phyloP scores from a whole-genome alignment of 1,284 basidiomycete genomes.

The Sphaerobolus stellatus region DNA sequence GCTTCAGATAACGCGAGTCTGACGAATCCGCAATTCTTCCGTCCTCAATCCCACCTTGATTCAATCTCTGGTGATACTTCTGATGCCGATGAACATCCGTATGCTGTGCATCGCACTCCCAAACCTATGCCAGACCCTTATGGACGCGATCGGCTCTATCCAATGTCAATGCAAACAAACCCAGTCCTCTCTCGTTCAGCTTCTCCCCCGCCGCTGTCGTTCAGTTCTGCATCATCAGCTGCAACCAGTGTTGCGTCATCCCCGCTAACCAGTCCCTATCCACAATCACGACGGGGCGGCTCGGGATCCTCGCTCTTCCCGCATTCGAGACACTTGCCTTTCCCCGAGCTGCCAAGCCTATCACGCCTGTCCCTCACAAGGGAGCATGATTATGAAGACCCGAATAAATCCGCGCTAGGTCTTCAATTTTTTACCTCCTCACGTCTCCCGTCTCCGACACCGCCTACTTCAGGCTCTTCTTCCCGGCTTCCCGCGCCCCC shows the following conservation, averaged over 20 bases:
- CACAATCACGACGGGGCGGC: too few relatives aligned
- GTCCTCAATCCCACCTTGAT: conserved; percentile 3
- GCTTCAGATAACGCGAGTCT: not conserved
- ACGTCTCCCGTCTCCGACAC: not conserved
- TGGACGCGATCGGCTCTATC: too few relatives aligned
- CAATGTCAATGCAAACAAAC: too few relatives aligned
- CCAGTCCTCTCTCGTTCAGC: not conserved
- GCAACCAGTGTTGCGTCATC: conserved; percentile 4
- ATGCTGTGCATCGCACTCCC: not conserved
- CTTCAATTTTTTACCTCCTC: conserved; percentile 3
- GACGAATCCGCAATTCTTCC: conserved; percentile 8
- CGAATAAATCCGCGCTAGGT: conserved; percentile 4
- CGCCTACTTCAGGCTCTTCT: not conserved
- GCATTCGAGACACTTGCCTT: conserved; percentile 2
- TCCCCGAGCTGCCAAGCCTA: not conserved
- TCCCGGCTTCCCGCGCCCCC: not conserved
- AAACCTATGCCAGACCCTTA: too few relatives aligned
- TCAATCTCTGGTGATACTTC: conserved; percentile 8
- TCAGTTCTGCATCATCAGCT: conserved; percentile 6
- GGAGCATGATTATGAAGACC: not conserved
- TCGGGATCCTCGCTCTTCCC: conserved; percentile 6
- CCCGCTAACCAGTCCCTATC: conserved; percentile 8
- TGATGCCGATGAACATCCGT: conserved; percentile 8
- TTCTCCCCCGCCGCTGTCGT: conserved; percentile 10
- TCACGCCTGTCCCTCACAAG: not conserved